Evolutionary conservation across 2,329 filamentous ascomycete species (phyloP).

Genomic region (Trichoderma arundinaceum): DNA sequence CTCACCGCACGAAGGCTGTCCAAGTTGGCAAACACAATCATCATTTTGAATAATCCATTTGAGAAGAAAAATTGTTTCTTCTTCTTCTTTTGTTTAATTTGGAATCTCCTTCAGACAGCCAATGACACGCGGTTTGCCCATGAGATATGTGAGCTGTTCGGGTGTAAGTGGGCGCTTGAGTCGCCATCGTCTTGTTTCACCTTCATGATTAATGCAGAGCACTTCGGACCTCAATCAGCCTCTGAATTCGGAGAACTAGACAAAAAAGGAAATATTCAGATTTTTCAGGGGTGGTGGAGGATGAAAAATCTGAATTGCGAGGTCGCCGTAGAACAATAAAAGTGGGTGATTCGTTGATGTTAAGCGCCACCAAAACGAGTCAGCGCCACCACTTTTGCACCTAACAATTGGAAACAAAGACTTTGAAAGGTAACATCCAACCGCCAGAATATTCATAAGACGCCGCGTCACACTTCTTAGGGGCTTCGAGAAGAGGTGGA

Average conservation of each 20-base stretch:
- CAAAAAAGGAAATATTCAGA: conserved; percentile 9
- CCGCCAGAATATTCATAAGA: not conserved
- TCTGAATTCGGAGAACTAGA: not conserved
- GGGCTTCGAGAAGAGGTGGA: conserved; percentile 20
- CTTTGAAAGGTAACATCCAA: not conserved
- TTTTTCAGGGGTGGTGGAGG: conserved; percentile 4
- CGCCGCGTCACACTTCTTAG: conserved; percentile 20
- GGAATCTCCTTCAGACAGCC: not conserved
- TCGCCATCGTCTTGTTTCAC: not conserved
- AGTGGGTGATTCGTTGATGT: conserved; percentile 13
- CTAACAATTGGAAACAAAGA: conserved; percentile 10
- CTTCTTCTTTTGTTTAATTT: not conserved
- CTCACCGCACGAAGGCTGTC: not conserved
- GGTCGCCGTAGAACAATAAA: conserved; percentile 7
- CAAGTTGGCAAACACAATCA: not conserved
- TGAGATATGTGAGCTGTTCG: not conserved
- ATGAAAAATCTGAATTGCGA: conserved; percentile 17
- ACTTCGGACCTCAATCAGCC: not conserved
- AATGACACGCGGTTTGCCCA: not conserved
- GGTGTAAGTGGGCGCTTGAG: conserved; percentile 3
- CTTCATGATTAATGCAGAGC: not conserved
- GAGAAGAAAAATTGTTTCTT: not conserved
- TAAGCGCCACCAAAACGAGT: conserved; percentile 13
- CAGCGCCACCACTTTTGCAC: not conserved
- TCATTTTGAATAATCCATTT: not conserved